Base-by-base conservation (phyloP, 148 eudicot genomes). In the Rhododendron molle region DNA sequence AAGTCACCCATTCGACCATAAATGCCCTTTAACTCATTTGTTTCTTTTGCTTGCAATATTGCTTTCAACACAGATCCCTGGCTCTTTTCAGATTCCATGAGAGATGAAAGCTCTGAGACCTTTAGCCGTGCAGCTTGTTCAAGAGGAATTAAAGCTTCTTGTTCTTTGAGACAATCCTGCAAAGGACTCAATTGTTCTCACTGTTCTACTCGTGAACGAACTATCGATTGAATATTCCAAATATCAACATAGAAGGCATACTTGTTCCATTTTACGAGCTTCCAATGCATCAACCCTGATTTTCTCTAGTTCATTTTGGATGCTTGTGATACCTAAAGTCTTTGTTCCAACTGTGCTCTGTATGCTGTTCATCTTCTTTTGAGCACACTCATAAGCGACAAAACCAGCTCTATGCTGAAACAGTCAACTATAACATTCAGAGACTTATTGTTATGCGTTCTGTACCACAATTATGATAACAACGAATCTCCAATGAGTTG, bases 1-100 rank as follows among this genome's bases (percentile, higher is more conserved):
- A 97, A 85, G 88, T 97, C 98, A 83, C 98, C 99, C 95, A 97
- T 90, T 86, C 99, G 93, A 26, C 98, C 99, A 93, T 92, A 92
- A 85, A 97, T 95, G 69, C 99, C 98, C 81, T 87, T 85, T 77
- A 97, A 94, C 40, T 86, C 85, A 80, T 94, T 95, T 49, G 93
- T 82, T 81, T 92, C 95, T 92, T 95, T 97, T 81, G 98, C 98
- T 85, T 91, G 93, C 83, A 95, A 60, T 74, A 97, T 92, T 84
- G 93, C 99, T 93, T 95, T 97, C 40, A 97, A 32, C 80, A 97
- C 98, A 58, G 99, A 94, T 81, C 97, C 95, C 83, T 97, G 98
- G 85, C 94, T 97, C 90, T 87, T 97, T 88, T 97, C 99, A 85
- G 96, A 91, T 86, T 96, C 98, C 92, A 94, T 87, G 80, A 90